phyloP scores from a whole-genome alignment of 257 asterid genomes.

The Solanum dulcamara region DNA sequence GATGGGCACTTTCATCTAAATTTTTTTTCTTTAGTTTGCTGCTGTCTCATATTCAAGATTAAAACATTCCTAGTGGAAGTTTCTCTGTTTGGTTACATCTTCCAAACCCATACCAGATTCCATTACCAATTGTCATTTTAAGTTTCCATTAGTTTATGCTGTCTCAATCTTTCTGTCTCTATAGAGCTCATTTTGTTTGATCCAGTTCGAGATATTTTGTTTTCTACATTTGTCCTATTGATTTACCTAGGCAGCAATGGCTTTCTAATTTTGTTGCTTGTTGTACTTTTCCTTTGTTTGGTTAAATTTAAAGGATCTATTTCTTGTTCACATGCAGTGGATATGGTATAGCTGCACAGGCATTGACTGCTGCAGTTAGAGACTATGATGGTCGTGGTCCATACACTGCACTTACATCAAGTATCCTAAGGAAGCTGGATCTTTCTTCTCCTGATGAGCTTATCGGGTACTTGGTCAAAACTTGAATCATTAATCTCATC shows the following conservation, averaged over 20 bases:
- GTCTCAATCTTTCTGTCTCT: not conserved
- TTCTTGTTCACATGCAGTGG: slow-evolving; percentile 43
- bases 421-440: slow-evolving; percentile 33
- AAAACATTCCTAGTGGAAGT: not conserved
- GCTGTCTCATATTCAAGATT: not conserved
- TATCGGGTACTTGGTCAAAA: slow-evolving; percentile 43
- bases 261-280: not conserved
- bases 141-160: not conserved
- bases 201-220: not conserved
- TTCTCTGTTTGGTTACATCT: not conserved
- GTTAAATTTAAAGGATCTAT: not conserved
- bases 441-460: slow-evolving; percentile 82
- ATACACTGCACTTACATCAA: slow-evolving; percentile 35
- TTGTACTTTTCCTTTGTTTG: not conserved
- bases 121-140: not conserved
- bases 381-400: slow-evolving; percentile 91
- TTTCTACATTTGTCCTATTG: not conserved
- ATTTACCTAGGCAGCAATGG: not conserved
- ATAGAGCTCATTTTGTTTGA: not conserved
- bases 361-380: slow-evolving; percentile 69
- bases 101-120: not conserved
- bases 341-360: slow-evolving; percentile 83
- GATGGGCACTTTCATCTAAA: not conserved
- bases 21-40: not conserved
- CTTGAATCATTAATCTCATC: not conserved